Percentiles rank a stretch among this genome's conserved stretches.
These are phyloP conservation scores for Hypericum androsaemum DNA, from an alignment of 345 rosid genomes.

Conservation along the genomic window DNA sequence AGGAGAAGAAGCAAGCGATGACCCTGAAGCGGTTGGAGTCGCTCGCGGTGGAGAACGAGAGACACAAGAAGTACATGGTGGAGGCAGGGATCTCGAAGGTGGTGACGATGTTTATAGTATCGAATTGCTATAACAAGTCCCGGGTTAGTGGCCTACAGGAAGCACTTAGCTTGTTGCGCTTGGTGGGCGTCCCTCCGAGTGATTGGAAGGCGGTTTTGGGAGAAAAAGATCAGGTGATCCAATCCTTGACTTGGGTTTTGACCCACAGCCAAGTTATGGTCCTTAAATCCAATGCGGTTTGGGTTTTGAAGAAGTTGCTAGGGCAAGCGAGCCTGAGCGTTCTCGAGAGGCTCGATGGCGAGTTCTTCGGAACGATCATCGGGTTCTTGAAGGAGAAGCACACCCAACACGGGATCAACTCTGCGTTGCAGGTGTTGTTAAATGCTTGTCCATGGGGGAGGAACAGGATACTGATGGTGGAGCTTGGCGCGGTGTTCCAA, in stretches of 20 bases:
- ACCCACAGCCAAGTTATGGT: too few species aligned
- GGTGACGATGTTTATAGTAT: slow-evolving; percentile 25
- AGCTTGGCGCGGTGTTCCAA: slow-evolving; percentile 39
- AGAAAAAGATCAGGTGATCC: slow-evolving; percentile 30
- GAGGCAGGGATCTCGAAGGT: slow-evolving; percentile 40
- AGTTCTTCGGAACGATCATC: slow-evolving; percentile 32
- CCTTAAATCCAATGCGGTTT: slow-evolving; percentile 33
- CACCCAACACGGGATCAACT: slow-evolving; percentile 36
- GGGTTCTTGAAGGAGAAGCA: slow-evolving; percentile 22
- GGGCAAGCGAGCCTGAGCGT: slow-evolving; percentile 26
- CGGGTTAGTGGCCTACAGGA: slow-evolving; percentile 30
- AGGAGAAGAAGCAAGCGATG: slow-evolving; percentile 8
- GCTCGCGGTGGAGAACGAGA: slow-evolving; percentile 37
- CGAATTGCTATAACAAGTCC: slow-evolving; percentile 16
- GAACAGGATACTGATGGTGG: slow-evolving; percentile 45
- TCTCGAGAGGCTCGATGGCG: slow-evolving; percentile 39
- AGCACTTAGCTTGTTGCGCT: slow-evolving; percentile 37
- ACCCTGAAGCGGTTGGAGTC: slow-evolving; percentile 34
- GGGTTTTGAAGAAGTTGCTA: slow-evolving; percentile 28
- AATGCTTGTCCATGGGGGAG: slow-evolving; percentile 42
- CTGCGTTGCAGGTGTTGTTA: slow-evolving; percentile 37
- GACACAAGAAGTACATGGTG: slow-evolving; percentile 38
- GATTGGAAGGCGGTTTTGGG: slow-evolving; percentile 22
- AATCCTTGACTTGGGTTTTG: slow-evolving; percentile 48
- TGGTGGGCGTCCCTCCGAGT: slow-evolving; percentile 28